Conservation (phyloP, 1,284 basidiomycete species). For the Apiotrichum mycotoxinovorans region DNA sequence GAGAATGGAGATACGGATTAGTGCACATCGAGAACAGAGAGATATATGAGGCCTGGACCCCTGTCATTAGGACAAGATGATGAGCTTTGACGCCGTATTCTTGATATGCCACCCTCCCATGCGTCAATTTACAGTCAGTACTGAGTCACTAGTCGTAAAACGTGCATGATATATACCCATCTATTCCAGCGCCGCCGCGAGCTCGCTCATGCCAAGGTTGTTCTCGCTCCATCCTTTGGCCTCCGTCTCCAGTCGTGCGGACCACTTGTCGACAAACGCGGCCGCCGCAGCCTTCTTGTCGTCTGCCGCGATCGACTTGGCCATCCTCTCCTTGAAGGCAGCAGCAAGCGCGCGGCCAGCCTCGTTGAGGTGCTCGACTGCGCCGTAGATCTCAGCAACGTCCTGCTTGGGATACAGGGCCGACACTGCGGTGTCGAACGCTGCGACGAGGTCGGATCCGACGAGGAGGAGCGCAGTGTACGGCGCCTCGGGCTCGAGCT, state of each 20-base stretch:
- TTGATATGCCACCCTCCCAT: no score
- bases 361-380: slow-evolving; percentile 20
- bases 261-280: slow-evolving; percentile 31
- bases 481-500: slow-evolving; percentile 11
- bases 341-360: slow-evolving; percentile 16
- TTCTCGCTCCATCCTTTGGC: slow-evolving; percentile 28
- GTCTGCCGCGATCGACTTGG: not conserved
- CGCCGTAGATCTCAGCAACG: slow-evolving; percentile 27
- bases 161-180: not conserved
- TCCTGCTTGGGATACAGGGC: slow-evolving; percentile 40
- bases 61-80: no score
- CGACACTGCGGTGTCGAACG: slow-evolving; percentile 36
- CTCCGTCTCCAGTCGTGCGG: slow-evolving; percentile 25
- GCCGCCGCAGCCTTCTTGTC: slow-evolving; percentile 10
- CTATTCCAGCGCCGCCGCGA: slow-evolving; percentile 21
- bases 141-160: not conserved
- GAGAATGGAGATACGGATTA: no score
- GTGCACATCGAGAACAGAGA: no score
- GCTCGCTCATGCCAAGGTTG: slow-evolving; percentile 15
- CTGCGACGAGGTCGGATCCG: slow-evolving; percentile 21
- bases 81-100: not conserved
- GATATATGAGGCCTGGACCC: no score
- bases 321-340: slow-evolving; percentile 4
- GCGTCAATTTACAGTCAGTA: not conserved
- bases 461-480: slow-evolving; percentile 22